Evolutionary conservation across 495 filamentous ascomycete genomes (phyloP).

Genomic region (Hyaloscypha finlandica): DNA sequence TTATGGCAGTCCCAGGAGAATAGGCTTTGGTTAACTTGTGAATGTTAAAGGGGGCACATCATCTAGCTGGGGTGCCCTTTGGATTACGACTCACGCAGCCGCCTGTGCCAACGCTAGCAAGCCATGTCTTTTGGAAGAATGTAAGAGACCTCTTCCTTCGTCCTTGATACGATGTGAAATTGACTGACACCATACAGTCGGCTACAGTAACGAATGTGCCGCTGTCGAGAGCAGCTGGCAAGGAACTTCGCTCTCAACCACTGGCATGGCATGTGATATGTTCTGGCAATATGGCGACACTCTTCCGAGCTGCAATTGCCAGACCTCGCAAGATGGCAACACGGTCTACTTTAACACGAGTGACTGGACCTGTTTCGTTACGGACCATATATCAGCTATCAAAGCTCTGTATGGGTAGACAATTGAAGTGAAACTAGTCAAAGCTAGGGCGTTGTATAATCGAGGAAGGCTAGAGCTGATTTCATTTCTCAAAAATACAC

Average conservation of each 20-base stretch:
- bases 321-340: slow-evolving; percentile 11
- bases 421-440: not conserved
- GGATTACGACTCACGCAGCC: slow-evolving; percentile 59
- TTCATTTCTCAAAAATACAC: not conserved
- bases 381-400: slow-evolving; percentile 1
- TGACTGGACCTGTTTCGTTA: slow-evolving; percentile 9
- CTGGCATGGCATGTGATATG: slow-evolving; percentile 29
- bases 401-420: not conserved
- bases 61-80: slow-evolving; percentile 47
- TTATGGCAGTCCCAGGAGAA: not conserved
- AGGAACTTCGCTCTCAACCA: slow-evolving; percentile 23
- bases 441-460: not conserved
- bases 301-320: slow-evolving; percentile 5
- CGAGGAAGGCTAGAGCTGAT: not conserved
- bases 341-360: slow-evolving; percentile 14
- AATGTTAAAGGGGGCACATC: slow-evolving; percentile 35
- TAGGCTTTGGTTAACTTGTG: not conserved
- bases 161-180: not conserved
- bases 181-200: slow-evolving; percentile 2
- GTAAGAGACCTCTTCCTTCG: slow-evolving; percentile 38
- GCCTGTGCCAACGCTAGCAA: slow-evolving; percentile 56
- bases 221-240: slow-evolving; percentile 18
- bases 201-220: slow-evolving; percentile 8
- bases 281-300: slow-evolving; percentile 36
- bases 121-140: slow-evolving; percentile 65